A percentile compares a stretch with the other conserved stretches of the same genome.
These are phyloP conservation scores for Fusarium sterilihyphosum DNA, from an alignment of 2,329 filamentous ascomycete species.

Conservation along the genomic window DNA sequence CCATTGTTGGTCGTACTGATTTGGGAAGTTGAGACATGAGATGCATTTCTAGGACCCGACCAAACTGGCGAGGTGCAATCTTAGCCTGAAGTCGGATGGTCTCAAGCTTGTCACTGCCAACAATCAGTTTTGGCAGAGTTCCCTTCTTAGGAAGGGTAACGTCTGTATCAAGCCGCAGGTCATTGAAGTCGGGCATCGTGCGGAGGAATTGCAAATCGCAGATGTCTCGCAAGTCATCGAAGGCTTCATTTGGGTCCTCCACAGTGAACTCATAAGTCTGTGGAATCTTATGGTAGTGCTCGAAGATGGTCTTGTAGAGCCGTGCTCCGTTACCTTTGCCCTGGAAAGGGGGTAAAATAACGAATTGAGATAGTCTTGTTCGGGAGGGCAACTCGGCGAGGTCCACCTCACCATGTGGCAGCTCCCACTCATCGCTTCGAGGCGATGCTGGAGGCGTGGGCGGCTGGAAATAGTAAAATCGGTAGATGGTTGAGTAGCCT, in stretches of 20 bases:
- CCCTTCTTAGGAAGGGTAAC: slow-evolving; percentile 61
- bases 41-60: slow-evolving; percentile 79
- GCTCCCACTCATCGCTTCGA: slow-evolving; percentile 52
- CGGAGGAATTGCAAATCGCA: slow-evolving; percentile 76
- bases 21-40: slow-evolving; percentile 69
- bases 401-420: slow-evolving; percentile 57
- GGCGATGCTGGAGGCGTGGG: slow-evolving; percentile 56
- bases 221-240: slow-evolving; percentile 81
- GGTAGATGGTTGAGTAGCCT: slow-evolving; percentile 91
- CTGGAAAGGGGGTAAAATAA: slow-evolving; percentile 90
- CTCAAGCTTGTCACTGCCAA: slow-evolving; percentile 67
- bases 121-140: slow-evolving; percentile 60
- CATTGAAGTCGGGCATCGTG: slow-evolving; percentile 65
- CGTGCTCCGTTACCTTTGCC: slow-evolving; percentile 79
- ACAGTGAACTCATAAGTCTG: slow-evolving; percentile 87
- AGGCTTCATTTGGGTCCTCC: slow-evolving; percentile 90
- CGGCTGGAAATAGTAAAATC: slow-evolving; percentile 75
- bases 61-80: slow-evolving; percentile 81
- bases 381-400: slow-evolving; percentile 76
- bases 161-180: slow-evolving; percentile 64
- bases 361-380: slow-evolving; percentile 89
- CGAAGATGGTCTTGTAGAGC: slow-evolving; percentile 84
- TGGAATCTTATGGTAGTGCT: slow-evolving; percentile 70
- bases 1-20: slow-evolving; percentile 64
- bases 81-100: slow-evolving; percentile 70